Evolutionary conservation across 1,139 yeast species (phyloP), one percentile per base, ranked within the genome.

Genomic region (Protomyces pachydermus): DNA sequence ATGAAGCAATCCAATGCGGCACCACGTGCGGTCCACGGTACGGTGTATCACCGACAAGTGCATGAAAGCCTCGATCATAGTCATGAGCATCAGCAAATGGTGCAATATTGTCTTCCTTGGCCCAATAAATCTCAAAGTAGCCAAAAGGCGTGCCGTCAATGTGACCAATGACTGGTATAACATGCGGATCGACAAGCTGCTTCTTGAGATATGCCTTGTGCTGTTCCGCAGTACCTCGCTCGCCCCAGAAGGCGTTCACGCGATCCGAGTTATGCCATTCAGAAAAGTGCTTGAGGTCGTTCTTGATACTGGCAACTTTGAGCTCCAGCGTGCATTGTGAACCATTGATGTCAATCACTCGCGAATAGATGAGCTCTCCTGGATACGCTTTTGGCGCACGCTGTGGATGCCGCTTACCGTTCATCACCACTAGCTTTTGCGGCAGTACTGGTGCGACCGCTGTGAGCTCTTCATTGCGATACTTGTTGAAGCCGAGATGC

Each of bases 21-120:
- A 70, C 72, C 9, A 64, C 56, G 42, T 69, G 67, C 12, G 72
- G 72, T 1, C 72, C 72, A n/a, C 72, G 68, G 23, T 66, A 67
- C 6, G 28, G 35, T 34, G 66, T 67, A n/a, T 67, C 60, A 37
- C 72, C 72, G 20, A 70, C 71, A 10, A 70, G 67, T 16, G 68
- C 65, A 60, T 70, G 72, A 60, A 69, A 69, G 14, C 72, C 72
- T 46, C 70, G 67, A 53, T 70, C 72, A 54, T 65, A 68, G 23
- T 66, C 65, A 32, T 54, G 61, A 4, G 65, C 63, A 35, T 58
- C 56, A 2, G 64, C 61, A 46, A 55, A 65, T 3, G 68, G 69
- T 3, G 70, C 67, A 20, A 70, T 60, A 38, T 50, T 64, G 60
- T 70, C 72, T 54, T 70, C 72, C 20, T 56, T 39, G 28, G 67